Evolutionary conservation across 495 filamentous ascomycete species (phyloP).

Genomic region (Neurospora sp.): DNA sequence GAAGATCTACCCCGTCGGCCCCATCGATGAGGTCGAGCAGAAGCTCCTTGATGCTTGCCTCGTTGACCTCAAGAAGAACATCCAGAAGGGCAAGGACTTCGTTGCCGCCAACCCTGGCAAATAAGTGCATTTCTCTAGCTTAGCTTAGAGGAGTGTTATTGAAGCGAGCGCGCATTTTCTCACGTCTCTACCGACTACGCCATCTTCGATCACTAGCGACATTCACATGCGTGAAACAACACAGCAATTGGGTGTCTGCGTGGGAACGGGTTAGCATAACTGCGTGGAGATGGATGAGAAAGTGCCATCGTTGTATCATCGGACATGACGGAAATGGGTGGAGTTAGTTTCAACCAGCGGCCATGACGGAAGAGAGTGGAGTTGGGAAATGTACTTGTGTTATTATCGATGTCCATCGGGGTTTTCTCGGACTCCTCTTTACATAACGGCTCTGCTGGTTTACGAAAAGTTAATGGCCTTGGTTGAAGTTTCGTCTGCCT

Average conservation of each 20-base stretch:
- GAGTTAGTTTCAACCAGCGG: neutral
- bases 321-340: neutral
- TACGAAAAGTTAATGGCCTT: neutral
- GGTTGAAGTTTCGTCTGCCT: neutral
- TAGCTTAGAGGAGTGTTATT: neutral
- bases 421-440: neutral
- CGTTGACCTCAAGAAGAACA: slow-evolving; percentile 76
- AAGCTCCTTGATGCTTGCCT: slow-evolving; percentile 77
- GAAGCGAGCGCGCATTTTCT: neutral
- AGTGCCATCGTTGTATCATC: neutral
- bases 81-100: slow-evolving; percentile 46
- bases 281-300: neutral
- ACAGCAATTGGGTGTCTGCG: neutral
- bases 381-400: neutral
- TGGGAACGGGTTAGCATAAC: neutral
- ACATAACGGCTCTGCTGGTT: too few species aligned
- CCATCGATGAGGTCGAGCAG: slow-evolving; percentile 76
- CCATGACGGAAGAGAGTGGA: neutral
- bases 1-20: slow-evolving; percentile 78
- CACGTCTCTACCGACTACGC: neutral
- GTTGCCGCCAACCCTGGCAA: slow-evolving; percentile 45
- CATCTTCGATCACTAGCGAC: neutral
- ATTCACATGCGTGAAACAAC: neutral
- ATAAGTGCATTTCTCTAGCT: slow-evolving; percentile 20
- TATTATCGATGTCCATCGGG: neutral